phyloP scores from a whole-genome alignment of 2,329 filamentous ascomycete genomes.

The Paradendryphiella salina region DNA sequence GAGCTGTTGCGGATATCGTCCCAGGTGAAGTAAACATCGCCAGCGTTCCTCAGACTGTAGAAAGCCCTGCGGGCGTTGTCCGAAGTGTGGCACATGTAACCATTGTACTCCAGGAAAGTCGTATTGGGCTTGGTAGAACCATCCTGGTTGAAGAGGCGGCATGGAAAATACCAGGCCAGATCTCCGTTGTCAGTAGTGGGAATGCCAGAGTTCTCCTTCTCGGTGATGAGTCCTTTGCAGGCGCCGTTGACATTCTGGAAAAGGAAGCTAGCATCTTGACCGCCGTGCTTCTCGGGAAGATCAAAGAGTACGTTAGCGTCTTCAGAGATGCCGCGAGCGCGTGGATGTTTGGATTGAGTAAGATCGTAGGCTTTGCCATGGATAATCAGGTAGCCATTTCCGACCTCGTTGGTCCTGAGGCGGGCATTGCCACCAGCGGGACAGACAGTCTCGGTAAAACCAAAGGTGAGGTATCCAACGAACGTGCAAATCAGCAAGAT shows the following conservation, averaged over 20 bases:
- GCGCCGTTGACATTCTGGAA: constrained; percentile 98
- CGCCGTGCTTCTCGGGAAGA: constrained; percentile 76
- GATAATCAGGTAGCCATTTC: constrained; percentile 88
- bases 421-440: constrained; percentile 67
- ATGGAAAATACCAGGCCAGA: constrained; percentile 97
- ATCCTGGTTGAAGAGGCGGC: constrained; percentile 88
- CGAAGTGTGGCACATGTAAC: constrained; percentile 88
- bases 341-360: constrained; percentile 73
- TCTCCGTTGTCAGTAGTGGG: constrained; percentile 71
- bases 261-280: constrained; percentile 93
- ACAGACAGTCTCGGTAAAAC: constrained; percentile 89
- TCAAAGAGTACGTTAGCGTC: constrained; percentile 84
- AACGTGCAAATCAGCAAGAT: constrained; percentile 84
- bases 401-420: constrained; percentile 80
- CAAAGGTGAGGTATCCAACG: constrained; percentile 95
- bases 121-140: constrained; percentile 77
- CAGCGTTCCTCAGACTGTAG: constrained; percentile 70
- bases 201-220: constrained; percentile 71
- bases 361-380: constrained; percentile 91
- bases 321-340: constrained; percentile 74
- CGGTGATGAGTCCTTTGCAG: constrained; percentile 87
- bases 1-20: constrained; percentile 86
- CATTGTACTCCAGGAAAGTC: constrained; percentile 74
- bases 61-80: constrained; percentile 69
- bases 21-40: constrained; percentile 96